phyloP scores from a whole-genome alignment of 2,329 filamentous ascomycete species.

The Colletotrichum australisinense region DNA sequence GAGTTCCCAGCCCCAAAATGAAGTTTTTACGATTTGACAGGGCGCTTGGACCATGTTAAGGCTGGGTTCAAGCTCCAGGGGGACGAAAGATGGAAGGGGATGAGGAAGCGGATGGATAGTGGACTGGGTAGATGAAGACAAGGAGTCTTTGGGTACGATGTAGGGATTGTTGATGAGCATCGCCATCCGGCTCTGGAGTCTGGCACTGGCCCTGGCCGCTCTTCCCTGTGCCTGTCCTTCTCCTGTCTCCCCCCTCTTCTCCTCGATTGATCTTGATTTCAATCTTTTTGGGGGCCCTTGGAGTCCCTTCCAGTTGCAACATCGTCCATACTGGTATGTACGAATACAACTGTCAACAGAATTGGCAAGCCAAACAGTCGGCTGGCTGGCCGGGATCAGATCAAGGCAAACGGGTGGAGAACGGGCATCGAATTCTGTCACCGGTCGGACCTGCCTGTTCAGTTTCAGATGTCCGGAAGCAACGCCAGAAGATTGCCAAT shows the following conservation, averaged over 20 bases:
- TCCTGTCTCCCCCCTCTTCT: not conserved
- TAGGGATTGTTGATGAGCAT: constrained; percentile 12
- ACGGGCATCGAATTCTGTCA: constrained; percentile 15
- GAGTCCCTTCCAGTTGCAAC: not conserved
- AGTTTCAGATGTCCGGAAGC: constrained; percentile 34
- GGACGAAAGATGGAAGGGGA: not conserved
- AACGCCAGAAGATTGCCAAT: constrained; percentile 28
- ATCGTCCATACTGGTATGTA: not conserved
- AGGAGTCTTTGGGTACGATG: not conserved
- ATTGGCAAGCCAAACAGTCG: not conserved
- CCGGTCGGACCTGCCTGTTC: constrained; percentile 32
- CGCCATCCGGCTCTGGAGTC: not conserved
- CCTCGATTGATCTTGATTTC: not conserved
- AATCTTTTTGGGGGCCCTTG: not conserved
- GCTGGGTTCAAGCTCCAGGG: constrained; percentile 28
- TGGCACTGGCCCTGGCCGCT: not conserved
- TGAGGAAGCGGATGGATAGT: not conserved
- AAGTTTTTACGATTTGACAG: constrained; percentile 34
- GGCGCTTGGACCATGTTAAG: constrained; percentile 35
- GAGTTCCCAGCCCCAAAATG: constrained; percentile 13
- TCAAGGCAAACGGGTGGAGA: constrained; percentile 34
- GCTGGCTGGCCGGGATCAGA: constrained; percentile 23
- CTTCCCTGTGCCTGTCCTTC: not conserved
- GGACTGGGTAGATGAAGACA: not conserved
- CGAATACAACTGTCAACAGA: not conserved